These are phyloP conservation scores for Pythium biforme DNA, from an alignment of 352 stramenopile species.

Conservation along the genomic window DNA sequence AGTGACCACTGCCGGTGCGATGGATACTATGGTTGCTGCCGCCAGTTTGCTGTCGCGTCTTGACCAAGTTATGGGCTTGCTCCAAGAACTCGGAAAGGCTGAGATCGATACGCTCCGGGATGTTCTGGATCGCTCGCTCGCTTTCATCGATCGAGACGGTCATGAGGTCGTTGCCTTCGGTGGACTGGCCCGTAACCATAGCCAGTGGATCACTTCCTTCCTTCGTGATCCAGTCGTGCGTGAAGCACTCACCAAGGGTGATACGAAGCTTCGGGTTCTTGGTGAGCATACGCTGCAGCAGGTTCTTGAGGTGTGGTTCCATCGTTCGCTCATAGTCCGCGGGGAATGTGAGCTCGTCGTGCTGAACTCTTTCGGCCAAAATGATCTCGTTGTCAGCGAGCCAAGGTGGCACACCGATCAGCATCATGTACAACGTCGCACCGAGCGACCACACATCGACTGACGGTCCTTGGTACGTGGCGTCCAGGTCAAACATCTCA, in stretches of 20 bases:
- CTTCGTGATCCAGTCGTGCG: constrained; percentile 92
- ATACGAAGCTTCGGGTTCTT: constrained; percentile 86
- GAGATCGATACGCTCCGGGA: constrained; percentile 81
- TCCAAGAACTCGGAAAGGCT: constrained; percentile 70
- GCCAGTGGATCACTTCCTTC: constrained; percentile 86
- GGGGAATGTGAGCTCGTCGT: constrained; percentile 85
- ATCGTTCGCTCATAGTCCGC: constrained; percentile 72
- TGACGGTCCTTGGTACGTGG: constrained; percentile 80
- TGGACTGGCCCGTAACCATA: constrained; percentile 39
- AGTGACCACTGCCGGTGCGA: constrained; percentile 19
- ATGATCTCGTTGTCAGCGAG: constrained; percentile 90
- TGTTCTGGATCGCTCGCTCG: constrained; percentile 84
- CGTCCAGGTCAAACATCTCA: constrained; percentile 90
- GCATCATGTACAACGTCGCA: constrained; percentile 92
- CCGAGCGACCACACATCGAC: constrained; percentile 90
- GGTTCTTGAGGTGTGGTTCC: constrained; percentile 88
- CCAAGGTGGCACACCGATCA: constrained; percentile 89
- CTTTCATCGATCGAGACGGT: constrained; percentile 84
- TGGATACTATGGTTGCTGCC: constrained; percentile 20
- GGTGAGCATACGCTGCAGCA: constrained; percentile 90
- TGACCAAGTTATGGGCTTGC: constrained; percentile 76
- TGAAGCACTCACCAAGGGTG: constrained; percentile 80
- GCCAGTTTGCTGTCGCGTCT: constrained; percentile 47
- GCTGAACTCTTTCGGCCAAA: constrained; percentile 80
- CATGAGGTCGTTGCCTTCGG: constrained; percentile 47